These are phyloP conservation scores for Knufia petricola DNA, from an alignment of 2,329 filamentous ascomycete species.

Conservation along the genomic window DNA sequence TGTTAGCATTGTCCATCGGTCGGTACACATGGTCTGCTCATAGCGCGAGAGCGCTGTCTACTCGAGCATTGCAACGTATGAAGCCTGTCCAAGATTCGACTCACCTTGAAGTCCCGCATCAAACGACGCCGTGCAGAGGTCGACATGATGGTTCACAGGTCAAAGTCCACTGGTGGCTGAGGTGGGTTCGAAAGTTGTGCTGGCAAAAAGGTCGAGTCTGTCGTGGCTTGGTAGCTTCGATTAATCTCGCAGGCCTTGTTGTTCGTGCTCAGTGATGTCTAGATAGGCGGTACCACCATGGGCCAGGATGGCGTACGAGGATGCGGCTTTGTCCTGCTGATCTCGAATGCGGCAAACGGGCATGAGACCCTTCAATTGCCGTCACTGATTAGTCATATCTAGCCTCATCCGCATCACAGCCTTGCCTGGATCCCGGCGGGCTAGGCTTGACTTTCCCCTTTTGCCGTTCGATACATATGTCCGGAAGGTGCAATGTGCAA, in stretches of 20 bases:
- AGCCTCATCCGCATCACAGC: neutral
- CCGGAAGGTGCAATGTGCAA: no score
- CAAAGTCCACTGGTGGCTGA: neutral
- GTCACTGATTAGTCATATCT: neutral
- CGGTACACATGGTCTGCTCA: neutral
- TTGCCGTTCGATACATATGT: no score
- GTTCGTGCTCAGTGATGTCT: neutral
- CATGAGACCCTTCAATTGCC: neutral
- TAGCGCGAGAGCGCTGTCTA: no score
- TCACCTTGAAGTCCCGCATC: conserved; percentile 98
- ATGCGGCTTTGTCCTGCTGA: neutral
- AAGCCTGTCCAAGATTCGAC: conserved; percentile 27
- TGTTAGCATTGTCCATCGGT: conserved; percentile 11
- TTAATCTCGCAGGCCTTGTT: neutral
- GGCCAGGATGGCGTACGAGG: neutral
- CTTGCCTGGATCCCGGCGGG: neutral
- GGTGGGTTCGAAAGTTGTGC: neutral
- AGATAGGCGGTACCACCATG: neutral
- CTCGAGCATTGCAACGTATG: no score
- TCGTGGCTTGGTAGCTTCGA: neutral
- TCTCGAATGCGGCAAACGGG: neutral
- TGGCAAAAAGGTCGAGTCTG: neutral
- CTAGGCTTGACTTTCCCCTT: no score
- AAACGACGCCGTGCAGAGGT: conserved; percentile 77
- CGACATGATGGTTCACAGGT: neutral